Evolutionary conservation across 345 rosid species (phyloP), one percentile per base, ranked within the genome.

Genomic region (Eucalyptus microcorys): DNA sequence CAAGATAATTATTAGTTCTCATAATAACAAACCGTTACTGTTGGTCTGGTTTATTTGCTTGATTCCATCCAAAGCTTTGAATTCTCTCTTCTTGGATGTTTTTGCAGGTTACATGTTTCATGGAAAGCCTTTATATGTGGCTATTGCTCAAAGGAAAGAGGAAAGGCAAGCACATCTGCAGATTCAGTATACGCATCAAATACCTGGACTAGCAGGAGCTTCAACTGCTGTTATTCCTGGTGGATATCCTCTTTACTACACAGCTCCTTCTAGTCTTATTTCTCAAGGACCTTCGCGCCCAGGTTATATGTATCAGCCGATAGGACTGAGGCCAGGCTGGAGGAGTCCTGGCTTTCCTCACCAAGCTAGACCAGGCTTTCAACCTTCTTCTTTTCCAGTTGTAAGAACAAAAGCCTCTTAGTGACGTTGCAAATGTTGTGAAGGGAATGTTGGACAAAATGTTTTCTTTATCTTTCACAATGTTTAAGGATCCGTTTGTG

Each of bases 121-220:
- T 47, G 90, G 94, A 49, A 96, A 96, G 89, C 97, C 96, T 71
- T 88, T 96, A 49, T 96, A 96, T 87, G 95, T 95, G 53, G 96
- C 97, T 53, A 93, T 93, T 88, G 98, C 97, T 91, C 96, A 96
- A 88, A 94, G 93, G 88, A 96, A 96, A 92, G 96, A 93, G 90
- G 97, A 96, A 7, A 96, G 98, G 88, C 91, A 90, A 88, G 92
- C 92, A 87, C 96, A 94, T 57, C 80, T 95, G 86, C 95, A 95
- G 79, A 81, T 93, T 88, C 95, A 93, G 57, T 93, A 92, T 89
- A 90, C 95, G 79, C 97, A 92, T 30, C 90, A 88, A 50, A 71
- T 91, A 86, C 89, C 91, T 19, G 95, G 93, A 88, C 87, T 93
- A 90, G 92, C 93, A n/a, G 96, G 93, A 89, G 91, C 94, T 88